phyloP scores from a whole-genome alignment of 257 asterid genomes.

The Marsdenia floribunda region DNA sequence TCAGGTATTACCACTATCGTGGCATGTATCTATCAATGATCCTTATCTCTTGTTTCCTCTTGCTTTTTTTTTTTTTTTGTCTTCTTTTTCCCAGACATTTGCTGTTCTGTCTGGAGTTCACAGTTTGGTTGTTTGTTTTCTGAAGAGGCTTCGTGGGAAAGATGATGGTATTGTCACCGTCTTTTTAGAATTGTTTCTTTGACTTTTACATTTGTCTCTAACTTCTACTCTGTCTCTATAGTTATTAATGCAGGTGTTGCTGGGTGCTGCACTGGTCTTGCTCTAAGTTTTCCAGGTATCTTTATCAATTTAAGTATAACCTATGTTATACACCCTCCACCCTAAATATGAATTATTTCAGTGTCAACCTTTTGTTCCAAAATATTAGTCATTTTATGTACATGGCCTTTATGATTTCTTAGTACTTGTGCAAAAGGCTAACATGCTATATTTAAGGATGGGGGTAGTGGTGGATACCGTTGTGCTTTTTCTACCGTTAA shows the following conservation, averaged over 20 bases:
- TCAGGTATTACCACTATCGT: not conserved
- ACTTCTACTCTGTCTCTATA: conserved; percentile 25
- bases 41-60: conserved; percentile 3
- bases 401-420: too few species aligned
- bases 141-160: conserved; percentile 81
- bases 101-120: conserved; percentile 89
- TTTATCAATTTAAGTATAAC: not conserved
- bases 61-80: not conserved
- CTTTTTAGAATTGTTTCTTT: not conserved
- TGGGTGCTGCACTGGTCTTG: conserved; percentile 97
- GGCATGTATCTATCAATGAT: not conserved
- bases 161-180: conserved; percentile 63
- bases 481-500: too few species aligned
- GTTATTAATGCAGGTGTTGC: conserved; percentile 95
- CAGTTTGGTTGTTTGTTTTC: conserved; percentile 77
- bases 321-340: not conserved
- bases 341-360: too few species aligned
- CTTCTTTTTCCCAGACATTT: conserved; percentile 50
- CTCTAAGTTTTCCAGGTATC: conserved; percentile 83
- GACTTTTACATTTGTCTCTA: conserved; percentile 7
- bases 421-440: too few species aligned
- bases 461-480: too few species aligned
- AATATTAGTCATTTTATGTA: too few species aligned
- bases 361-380: too few species aligned
- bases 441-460: too few species aligned